Evolutionary conservation across 345 rosid genomes (phyloP).

Genomic region (Populus nigra): DNA sequence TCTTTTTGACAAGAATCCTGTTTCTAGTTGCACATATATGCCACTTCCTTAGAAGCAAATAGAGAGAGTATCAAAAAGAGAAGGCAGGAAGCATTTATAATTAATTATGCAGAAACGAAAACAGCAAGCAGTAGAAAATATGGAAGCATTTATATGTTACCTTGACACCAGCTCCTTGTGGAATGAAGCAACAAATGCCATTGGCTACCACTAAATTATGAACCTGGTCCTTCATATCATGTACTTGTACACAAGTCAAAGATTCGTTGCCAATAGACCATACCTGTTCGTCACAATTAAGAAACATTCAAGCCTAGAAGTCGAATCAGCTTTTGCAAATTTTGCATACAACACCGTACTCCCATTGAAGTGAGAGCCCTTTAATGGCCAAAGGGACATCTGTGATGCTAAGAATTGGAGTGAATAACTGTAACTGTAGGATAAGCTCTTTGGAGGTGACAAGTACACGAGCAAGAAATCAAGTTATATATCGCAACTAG

Average conservation of each 20-base stretch:
- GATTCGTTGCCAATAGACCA: slow-evolving; percentile 48
- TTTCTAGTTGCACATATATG: background rate
- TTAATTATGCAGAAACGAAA: background rate
- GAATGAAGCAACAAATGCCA: slow-evolving; percentile 53
- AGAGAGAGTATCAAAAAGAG: background rate
- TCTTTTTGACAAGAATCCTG: background rate
- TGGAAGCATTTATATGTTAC: slow-evolving; percentile 24
- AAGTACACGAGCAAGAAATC: too few relatives aligned
- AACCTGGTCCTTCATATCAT: slow-evolving; percentile 68
- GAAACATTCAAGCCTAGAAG: background rate
- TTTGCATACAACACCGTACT: too few relatives aligned
- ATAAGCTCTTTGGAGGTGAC: too few relatives aligned
- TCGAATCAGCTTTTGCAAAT: background rate
- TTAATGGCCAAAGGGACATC: too few relatives aligned
- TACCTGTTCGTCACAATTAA: slow-evolving; percentile 33
- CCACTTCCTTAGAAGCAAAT: background rate
- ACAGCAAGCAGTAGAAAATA: background rate
- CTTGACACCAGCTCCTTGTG: slow-evolving; percentile 73
- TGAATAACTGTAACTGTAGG: too few relatives aligned
- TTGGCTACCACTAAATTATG: slow-evolving; percentile 49
- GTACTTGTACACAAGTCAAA: slow-evolving; percentile 47
- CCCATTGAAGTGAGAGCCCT: too few relatives aligned
- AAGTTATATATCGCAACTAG: too few relatives aligned
- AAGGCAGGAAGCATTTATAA: background rate
- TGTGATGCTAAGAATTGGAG: too few relatives aligned